Percentiles rank a stretch among this genome's conserved stretches.
These are phyloP conservation scores for Curvularia eragrostidis DNA, from an alignment of 2,329 filamentous ascomycete species.

Conservation along the genomic window DNA sequence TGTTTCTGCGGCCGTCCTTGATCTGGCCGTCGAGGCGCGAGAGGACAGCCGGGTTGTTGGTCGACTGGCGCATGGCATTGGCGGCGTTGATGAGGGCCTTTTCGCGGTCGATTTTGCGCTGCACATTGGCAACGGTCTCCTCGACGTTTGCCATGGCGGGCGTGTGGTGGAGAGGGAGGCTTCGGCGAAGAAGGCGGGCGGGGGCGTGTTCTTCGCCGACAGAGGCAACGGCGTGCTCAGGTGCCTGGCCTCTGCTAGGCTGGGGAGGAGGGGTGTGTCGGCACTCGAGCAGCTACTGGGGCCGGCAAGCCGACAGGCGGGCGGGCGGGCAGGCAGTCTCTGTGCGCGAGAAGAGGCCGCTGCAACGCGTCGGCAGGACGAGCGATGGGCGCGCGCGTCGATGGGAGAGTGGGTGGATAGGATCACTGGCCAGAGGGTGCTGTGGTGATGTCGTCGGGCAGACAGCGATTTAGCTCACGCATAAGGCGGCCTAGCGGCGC, in stretches of 20 bases:
- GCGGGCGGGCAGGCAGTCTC: constrained; percentile 18
- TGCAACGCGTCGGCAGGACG: constrained; percentile 18
- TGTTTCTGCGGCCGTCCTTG: constrained; percentile 89
- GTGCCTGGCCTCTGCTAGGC: constrained; percentile 37
- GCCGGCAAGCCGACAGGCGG: constrained; percentile 18
- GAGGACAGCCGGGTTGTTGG: constrained; percentile 89
- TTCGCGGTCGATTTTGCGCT: constrained; percentile 97
- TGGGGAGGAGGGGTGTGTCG: constrained; percentile 22
- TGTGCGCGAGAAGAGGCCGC: constrained; percentile 15
- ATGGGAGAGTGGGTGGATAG: constrained; percentile 1
- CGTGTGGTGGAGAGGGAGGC: constrained; percentile 6
- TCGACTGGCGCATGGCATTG: constrained; percentile 93
- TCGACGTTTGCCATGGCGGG: constrained; percentile 64
- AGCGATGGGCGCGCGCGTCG: constrained; percentile 10
- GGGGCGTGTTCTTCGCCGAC: constrained; percentile 36
- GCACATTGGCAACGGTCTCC: constrained; percentile 77
- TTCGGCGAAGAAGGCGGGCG: too few relatives aligned
- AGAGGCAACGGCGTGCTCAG: constrained; percentile 30
- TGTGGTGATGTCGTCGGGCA: constrained; percentile 35
- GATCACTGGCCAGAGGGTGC: constrained; percentile 25
- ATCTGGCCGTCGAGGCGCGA: constrained; percentile 93
- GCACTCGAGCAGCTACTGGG: constrained; percentile 37
- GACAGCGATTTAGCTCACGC: constrained; percentile 34
- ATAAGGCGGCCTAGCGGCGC: constrained; percentile 34
- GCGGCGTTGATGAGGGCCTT: constrained; percentile 93